Base-by-base conservation (phyloP, 2,329 filamentous ascomycete species). In the Claviceps sp. region DNA sequence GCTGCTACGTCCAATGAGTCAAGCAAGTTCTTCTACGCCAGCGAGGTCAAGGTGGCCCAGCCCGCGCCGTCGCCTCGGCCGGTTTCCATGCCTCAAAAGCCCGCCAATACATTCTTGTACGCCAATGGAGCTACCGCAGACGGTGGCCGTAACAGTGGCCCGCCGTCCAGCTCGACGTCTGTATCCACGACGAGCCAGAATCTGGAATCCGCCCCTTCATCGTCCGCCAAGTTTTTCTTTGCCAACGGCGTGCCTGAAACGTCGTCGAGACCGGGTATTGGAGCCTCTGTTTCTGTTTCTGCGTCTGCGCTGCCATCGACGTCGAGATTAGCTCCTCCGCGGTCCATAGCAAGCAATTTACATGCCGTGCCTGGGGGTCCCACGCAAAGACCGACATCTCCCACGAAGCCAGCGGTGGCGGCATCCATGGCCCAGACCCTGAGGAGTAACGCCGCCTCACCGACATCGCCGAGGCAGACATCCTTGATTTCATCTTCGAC, bases 1-100 rank as follows among this genome's bases (percentile, higher is more conserved):
- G 64, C 45, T 49, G 55, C 63, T 50, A 59, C 63, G 20, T 49
- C 60, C 54, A 49, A 57, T 57, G 55, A 63, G 59, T 65, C 60
- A 60, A 57, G 37, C 51, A 91, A 89, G 70, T 97, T 97, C 75
- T 96, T 98, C 66, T 90, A 94, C 65, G 93, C 90, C 30, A 88
- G 83, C 64, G 88, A 95, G 59, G 85, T 78, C 41, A 83, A 78
- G 59, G 67, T 72, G 22, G 57, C 61, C 49, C 62, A 65, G 57
- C 65, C 60, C 49, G 60, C 62, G 49, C 61, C 70, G 30, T 68
- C 69, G 36, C 70, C 69, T 18, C 60, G 68, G 42, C 63, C 65
- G 53, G 65, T 63, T 22, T 61, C 65, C n/a, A 63, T 70, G 4
- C 67, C 72, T 20, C 70, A 73, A 41, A 78, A 75, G 58, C 63